Evolutionary conservation across 108 stramenopile species (phyloP).

Genomic region (Pseudonitzschia multistriata): DNA sequence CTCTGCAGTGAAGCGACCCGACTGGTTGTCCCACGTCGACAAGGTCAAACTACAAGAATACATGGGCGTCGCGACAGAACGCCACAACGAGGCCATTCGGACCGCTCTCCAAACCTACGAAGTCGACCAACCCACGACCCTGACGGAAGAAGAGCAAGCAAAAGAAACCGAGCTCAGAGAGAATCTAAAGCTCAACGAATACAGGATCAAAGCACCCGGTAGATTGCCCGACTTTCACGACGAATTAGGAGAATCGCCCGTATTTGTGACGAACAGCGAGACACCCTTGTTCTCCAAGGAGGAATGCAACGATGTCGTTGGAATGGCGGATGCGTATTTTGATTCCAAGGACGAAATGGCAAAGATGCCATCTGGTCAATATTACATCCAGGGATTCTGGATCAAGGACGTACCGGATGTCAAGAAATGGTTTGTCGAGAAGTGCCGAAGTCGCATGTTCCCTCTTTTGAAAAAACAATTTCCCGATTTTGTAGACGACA

Average conservation of each 20-base stretch:
- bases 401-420: conserved; percentile 45
- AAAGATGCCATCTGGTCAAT: conserved; percentile 44
- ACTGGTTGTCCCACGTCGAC: conserved; percentile 29
- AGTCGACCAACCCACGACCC: conserved; percentile 7
- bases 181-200: conserved; percentile 16
- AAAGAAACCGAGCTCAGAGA: background rate
- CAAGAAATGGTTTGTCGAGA: conserved; percentile 49
- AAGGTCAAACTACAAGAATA: conserved; percentile 15
- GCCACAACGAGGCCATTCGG: conserved; percentile 30
- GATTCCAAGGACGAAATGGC: conserved; percentile 22
- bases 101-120: conserved; percentile 26
- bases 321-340: conserved; percentile 45
- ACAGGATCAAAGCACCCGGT: conserved; percentile 14
- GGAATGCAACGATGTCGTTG: conserved; percentile 44
- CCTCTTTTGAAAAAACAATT: conserved; percentile 44
- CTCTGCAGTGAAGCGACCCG: conserved; percentile 16
- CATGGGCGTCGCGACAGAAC: conserved; percentile 18
- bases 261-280: conserved; percentile 36
- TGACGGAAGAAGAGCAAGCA: background rate
- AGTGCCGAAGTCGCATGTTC: conserved; percentile 39
- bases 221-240: conserved; percentile 48
- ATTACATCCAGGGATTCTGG: conserved; percentile 57
- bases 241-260: conserved; percentile 22
- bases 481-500: conserved; percentile 35
- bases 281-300: conserved; percentile 46